A percentile compares a stretch with the other conserved stretches of the same genome.
Evolutionary conservation across 495 filamentous ascomycete genomes (phyloP).

Genomic region (Coniosporium apollinis): DNA sequence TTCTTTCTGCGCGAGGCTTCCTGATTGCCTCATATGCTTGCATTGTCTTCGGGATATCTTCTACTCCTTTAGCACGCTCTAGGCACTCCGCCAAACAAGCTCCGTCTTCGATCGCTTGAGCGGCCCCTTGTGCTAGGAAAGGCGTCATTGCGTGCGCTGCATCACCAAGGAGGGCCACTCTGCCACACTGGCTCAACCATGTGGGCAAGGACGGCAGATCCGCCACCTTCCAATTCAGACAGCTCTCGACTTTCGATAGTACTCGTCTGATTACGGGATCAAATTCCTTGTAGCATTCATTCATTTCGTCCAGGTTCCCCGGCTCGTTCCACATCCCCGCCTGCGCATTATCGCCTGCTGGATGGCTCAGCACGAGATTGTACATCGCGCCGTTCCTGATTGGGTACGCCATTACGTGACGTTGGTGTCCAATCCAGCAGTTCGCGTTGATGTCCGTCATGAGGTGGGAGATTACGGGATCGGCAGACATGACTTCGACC

Average conservation of each 20-base stretch:
- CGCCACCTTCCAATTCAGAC: conserved; percentile 52
- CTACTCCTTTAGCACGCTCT: conserved; percentile 3
- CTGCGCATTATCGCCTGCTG: conserved; percentile 52
- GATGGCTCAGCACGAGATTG: conserved; percentile 52
- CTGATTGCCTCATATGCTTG: conserved; percentile 10
- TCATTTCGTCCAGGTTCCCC: conserved; percentile 51
- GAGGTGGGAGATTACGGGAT: not conserved
- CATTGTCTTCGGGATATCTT: conserved; percentile 9
- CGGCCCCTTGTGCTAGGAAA: conserved; percentile 3
- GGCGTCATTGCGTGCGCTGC: conserved; percentile 2
- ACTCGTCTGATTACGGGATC: conserved; percentile 28
- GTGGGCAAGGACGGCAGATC: conserved; percentile 35
- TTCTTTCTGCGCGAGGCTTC: conserved; percentile 11
- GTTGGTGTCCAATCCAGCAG: conserved; percentile 45
- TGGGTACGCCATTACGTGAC: conserved; percentile 48
- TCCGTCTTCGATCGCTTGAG: conserved; percentile 6
- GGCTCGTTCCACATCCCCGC: conserved; percentile 33
- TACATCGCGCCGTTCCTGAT: conserved; percentile 42
- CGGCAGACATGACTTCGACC: not conserved
- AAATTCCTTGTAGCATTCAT: conserved; percentile 40
- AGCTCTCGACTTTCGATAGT: conserved; percentile 33
- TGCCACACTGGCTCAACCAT: conserved; percentile 37
- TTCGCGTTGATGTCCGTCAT: not conserved
- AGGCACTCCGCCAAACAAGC: conserved; percentile 12
- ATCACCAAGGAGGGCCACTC: conserved; percentile 5